Base-by-base conservation (phyloP, 805 yeast species). In the Pichia sporocuriosa region DNA sequence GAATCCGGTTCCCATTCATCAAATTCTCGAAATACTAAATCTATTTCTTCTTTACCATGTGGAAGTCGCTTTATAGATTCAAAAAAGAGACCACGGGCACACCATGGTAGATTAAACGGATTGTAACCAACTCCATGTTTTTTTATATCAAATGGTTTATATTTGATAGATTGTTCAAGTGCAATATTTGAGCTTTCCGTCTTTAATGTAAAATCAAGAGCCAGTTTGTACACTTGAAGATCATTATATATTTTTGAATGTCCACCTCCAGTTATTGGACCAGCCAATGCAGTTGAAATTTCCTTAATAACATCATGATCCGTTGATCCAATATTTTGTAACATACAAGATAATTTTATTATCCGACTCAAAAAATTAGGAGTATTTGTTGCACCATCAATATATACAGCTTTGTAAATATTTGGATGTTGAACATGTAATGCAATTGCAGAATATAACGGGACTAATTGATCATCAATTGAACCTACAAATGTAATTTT, bases 241-340 rank as follows among this genome's bases (percentile, higher is more conserved):
- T 86, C 95, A 53, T 84, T 83, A 61, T 90, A 90, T 22, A 93
- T 79, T 48, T 75, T 81, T 0, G 97, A 88, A 59, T 90, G 98
- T 0, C 98, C 98, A 7, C 93, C 89, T 3, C 97, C 96, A 0
- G 96, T 90, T 40, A 93, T 66, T 1, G 96, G 84, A 0, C 98
- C 98, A 0, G 94, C 93, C 47, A 84, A 61, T 0, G 85, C 72
- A 32, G 70, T 73, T 42, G 96, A 85, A 32, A 90, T 72, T 57
- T 93, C 97, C 47, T 81, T 81, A 17, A 90, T 68, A 12, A 93
- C 83, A 19, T 88, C 93, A 57, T 86, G 90, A 56, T 90, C 98
- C 37, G 81, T 76, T 38, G 68, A 72, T 0, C 97, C 97, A 35
- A 78, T 51, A 57, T 90, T 87, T 42, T 83, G 75, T 34, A 89